A percentile compares a stretch with the other conserved stretches of the same genome.
Evolutionary conservation across 2,329 filamentous ascomycete species (phyloP).

Genomic region (Penicillium sp.): DNA sequence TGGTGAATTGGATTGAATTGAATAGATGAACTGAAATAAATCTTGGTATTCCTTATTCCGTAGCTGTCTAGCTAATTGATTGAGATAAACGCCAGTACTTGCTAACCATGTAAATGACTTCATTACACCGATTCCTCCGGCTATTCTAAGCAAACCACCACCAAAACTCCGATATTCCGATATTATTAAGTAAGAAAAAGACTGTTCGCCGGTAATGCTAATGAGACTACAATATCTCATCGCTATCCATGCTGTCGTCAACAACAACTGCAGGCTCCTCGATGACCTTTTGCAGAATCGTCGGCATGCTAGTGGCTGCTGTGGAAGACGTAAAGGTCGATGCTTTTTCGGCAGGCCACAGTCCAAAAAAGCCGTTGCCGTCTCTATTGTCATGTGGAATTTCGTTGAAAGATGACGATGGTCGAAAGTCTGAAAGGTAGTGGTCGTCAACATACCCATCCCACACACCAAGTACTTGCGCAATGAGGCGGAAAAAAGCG

Average conservation of each 20-base stretch:
- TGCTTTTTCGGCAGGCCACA: conserved; percentile 1
- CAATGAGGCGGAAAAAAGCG: conserved; percentile 27
- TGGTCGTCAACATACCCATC: conserved; percentile 40
- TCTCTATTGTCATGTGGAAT: not conserved
- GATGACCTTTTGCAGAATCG: conserved; percentile 6
- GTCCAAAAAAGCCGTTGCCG: not conserved
- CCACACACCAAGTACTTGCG: conserved; percentile 37
- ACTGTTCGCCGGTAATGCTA: not conserved
- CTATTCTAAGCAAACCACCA: not conserved
- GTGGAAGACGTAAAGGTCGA: not conserved
- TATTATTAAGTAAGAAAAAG: not conserved
- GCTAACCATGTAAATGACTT: too few relatives aligned
- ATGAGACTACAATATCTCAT: conserved; percentile 5
- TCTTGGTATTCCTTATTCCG: not conserved
- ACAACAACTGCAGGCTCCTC: not conserved
- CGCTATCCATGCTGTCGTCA: conserved; percentile 4
- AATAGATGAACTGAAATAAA: not conserved
- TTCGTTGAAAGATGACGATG: conserved; percentile 11
- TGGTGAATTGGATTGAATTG: not conserved
- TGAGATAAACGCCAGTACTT: not conserved
- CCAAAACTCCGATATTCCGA: not conserved
- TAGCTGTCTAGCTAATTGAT: not conserved
- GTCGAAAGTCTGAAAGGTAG: not conserved
- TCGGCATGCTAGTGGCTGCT: not conserved
- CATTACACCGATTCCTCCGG: not conserved